Evolutionary conservation across 441 rosid genomes (phyloP).

Genomic region (Biscutella laevigata): DNA sequence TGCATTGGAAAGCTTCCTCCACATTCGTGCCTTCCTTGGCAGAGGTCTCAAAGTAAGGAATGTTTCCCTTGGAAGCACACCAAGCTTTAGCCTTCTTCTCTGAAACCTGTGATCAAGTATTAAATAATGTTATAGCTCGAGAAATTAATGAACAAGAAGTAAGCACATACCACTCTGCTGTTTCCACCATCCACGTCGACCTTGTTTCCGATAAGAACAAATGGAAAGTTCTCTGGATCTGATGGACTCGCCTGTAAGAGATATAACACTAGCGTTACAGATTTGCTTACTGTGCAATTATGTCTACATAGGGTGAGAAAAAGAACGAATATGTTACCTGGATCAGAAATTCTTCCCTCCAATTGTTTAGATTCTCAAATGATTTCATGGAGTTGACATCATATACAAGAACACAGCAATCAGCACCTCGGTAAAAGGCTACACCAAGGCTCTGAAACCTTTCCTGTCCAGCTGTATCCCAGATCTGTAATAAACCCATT

Average conservation of each 20-base stretch:
- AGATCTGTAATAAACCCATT: slow-evolving; percentile 36
- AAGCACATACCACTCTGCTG: slow-evolving; percentile 56
- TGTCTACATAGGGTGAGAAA: neutral
- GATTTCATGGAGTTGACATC: slow-evolving; percentile 73
- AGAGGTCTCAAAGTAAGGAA: slow-evolving; percentile 96
- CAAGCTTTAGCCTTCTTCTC: slow-evolving; percentile 94
- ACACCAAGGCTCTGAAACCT: slow-evolving; percentile 81
- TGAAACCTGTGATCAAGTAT: slow-evolving; percentile 47
- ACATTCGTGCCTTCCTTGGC: slow-evolving; percentile 95
- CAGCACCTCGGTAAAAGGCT: slow-evolving; percentile 73
- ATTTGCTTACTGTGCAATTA: neutral
- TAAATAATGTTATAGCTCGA: neutral
- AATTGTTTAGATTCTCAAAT: slow-evolving; percentile 67
- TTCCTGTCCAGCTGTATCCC: slow-evolving; percentile 89
- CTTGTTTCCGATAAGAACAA: slow-evolving; percentile 66
- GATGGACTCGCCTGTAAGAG: slow-evolving; percentile 65
- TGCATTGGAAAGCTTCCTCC: slow-evolving; percentile 95
- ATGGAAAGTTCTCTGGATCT: slow-evolving; percentile 71
- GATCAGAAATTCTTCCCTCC: slow-evolving; percentile 74
- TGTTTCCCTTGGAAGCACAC: slow-evolving; percentile 97
- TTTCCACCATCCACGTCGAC: slow-evolving; percentile 69
- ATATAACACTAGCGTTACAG: neutral
- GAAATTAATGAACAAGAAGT: neutral
- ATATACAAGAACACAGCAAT: slow-evolving; percentile 74
- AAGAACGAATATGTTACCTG: slow-evolving; percentile 36